Evolutionary conservation across 2,329 filamentous ascomycete genomes (phyloP), one percentile per base, ranked within the genome.

Genomic region (Xylariaceae sp.): DNA sequence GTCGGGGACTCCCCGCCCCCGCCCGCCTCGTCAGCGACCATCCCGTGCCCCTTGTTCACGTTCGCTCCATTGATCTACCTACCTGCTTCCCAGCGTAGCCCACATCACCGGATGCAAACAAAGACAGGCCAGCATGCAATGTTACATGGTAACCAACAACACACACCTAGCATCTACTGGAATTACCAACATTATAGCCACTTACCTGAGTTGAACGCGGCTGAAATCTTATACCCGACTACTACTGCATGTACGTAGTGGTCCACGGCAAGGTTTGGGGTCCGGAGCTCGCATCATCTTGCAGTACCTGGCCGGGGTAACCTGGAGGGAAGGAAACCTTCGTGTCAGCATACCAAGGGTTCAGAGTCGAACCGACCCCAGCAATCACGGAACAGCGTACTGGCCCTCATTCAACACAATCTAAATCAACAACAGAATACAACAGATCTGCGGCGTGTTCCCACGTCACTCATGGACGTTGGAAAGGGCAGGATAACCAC

Each of bases 1-100:
- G 19, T 21, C 19, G 30, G 16, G 51, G 43, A 26, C 8, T 26
- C 26, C 45, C 45, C 41, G n/a, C 26, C 26, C n/a, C 26, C 26
- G 26, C 26, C 26, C 26, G 26, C 26, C 5, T 26, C 26, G 47
- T 42, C 34, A 30, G 47, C 47, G 30, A 41, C 21, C 22, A 49
- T 59, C 51, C 51, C 53, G 51, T 53, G 48, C 41, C 47, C 44
- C 49, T 49, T 51, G 55, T 39, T 52, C 55, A 37, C 41, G 42
- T 53, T 41, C 8, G 45, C 48, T 40, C 49, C 12, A 47, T 46
- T 54, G 29, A 49, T 43, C 30, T 34, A 15, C 43, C 37, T 29
- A 34, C 22, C 40, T 34, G 3, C 30, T 3, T 12, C 30, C 13
- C 9, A 34, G n/a, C n/a, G n/a, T 47, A 44, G 21, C 15, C 41